Percentiles rank a stretch among this genome's conserved stretches.
Conservation (phyloP, 148 eudicot species). For the Chenopodium suecicum region DNA sequence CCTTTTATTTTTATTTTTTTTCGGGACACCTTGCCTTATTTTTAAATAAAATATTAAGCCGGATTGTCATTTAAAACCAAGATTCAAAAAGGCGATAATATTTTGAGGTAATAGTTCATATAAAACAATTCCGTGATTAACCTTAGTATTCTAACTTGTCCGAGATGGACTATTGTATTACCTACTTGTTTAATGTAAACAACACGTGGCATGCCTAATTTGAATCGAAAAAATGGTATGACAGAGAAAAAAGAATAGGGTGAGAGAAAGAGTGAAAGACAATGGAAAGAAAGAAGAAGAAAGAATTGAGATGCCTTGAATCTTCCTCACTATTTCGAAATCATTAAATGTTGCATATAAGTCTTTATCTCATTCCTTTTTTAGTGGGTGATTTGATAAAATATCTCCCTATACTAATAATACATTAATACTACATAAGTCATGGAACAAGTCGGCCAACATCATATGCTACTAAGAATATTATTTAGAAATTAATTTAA, state of each 20-base stretch:
- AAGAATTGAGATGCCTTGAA: background rate
- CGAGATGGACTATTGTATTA: too few relatives aligned
- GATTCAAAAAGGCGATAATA: too few relatives aligned
- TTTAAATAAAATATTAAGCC: too few relatives aligned
- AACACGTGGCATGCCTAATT: background rate
- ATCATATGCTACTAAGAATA: background rate
- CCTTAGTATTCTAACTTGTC: too few relatives aligned
- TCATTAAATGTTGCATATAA: background rate
- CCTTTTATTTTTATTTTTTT: background rate
- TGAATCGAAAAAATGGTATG: background rate
- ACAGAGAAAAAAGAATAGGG: background rate
- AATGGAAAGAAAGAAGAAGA: background rate
- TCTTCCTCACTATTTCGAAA: background rate
- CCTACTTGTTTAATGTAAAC: too few relatives aligned
- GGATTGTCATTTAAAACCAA: too few relatives aligned
- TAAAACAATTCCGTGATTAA: too few relatives aligned
- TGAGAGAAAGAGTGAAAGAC: conserved; percentile 5
- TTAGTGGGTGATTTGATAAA: background rate
- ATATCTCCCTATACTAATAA: background rate
- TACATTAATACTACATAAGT: background rate
- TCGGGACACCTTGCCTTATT: too few relatives aligned
- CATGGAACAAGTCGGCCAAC: background rate
- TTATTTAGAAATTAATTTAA: background rate
- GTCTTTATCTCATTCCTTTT: background rate
- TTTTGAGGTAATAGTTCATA: too few relatives aligned